These are phyloP conservation scores for Glebionis coronaria DNA, from an alignment of 129 eudicot genomes.

Conservation along the genomic window DNA sequence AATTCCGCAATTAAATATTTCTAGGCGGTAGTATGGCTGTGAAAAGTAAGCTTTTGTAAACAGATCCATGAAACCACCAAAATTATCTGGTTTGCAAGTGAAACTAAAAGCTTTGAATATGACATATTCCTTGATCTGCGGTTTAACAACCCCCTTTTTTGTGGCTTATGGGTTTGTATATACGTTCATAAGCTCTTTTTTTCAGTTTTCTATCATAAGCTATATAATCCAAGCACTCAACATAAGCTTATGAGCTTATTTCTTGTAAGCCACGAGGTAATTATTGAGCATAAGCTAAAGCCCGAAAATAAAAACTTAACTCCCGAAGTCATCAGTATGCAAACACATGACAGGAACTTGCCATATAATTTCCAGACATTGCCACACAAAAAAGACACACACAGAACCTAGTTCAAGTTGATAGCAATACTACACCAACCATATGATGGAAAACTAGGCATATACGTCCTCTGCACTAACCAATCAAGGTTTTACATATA, in stretches of 20 bases:
- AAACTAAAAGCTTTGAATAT: not conserved
- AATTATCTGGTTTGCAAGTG: not conserved
- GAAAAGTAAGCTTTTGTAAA: not conserved
- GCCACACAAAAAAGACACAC: not conserved
- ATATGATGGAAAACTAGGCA: not conserved
- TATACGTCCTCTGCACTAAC: constrained; percentile 4
- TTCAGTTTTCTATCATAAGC: too few species aligned
- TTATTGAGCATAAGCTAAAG: too few species aligned
- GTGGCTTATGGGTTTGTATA: too few species aligned
- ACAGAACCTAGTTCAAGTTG: constrained; percentile 8
- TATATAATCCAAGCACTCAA: too few species aligned
- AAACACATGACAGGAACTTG: not conserved
- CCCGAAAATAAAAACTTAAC: not conserved
- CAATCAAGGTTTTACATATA: not conserved
- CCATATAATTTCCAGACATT: not conserved
- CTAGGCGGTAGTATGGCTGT: not conserved
- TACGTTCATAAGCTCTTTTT: too few species aligned
- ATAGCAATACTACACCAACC: not conserved
- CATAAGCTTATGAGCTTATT: not conserved
- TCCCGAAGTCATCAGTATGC: not conserved
- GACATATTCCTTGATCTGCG: not conserved
- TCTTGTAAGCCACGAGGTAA: too few species aligned
- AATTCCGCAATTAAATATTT: not conserved
- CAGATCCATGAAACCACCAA: not conserved
- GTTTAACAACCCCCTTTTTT: too few species aligned